Evolutionary conservation across 2,329 filamentous ascomycete species (phyloP).

Genomic region (Pseudogymnoascus sp.): DNA sequence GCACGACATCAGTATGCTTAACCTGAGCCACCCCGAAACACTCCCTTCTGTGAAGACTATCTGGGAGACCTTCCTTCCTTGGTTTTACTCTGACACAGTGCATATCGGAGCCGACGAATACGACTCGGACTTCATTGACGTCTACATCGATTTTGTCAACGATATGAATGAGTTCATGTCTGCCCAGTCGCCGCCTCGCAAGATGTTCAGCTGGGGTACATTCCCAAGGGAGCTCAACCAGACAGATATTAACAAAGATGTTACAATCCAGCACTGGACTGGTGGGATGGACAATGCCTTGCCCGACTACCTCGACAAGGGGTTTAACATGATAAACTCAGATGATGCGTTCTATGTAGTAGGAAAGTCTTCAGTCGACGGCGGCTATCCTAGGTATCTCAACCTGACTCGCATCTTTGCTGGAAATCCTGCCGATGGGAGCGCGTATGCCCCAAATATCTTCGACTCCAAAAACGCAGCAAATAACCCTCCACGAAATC

Average conservation of each 20-base stretch:
- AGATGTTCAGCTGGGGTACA: slow-evolving; percentile 49
- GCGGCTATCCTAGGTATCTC: slow-evolving; percentile 39
- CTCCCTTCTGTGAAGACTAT: slow-evolving; percentile 45
- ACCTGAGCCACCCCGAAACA: slow-evolving; percentile 47
- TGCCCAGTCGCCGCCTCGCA: slow-evolving; percentile 31
- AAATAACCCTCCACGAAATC: slow-evolving; percentile 37
- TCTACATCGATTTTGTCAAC: slow-evolving; percentile 47
- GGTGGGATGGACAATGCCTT: slow-evolving; percentile 44
- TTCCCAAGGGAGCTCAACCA: slow-evolving; percentile 36
- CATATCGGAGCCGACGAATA: slow-evolving; percentile 53
- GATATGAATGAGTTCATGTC: slow-evolving; percentile 42
- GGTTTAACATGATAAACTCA: slow-evolving; percentile 45
- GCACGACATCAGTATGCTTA: slow-evolving; percentile 42
- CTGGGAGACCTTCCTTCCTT: slow-evolving; percentile 45
- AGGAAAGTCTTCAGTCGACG: slow-evolving; percentile 36
- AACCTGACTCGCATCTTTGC: slow-evolving; percentile 37
- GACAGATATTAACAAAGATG: slow-evolving; percentile 35
- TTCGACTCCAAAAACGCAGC: slow-evolving; percentile 42
- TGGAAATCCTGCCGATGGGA: slow-evolving; percentile 28
- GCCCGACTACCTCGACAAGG: slow-evolving; percentile 29
- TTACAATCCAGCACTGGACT: slow-evolving; percentile 50
- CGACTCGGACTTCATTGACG: slow-evolving; percentile 34
- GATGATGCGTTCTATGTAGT: slow-evolving; percentile 46
- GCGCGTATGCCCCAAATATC: slow-evolving; percentile 40
- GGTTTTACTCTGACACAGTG: slow-evolving; percentile 48